Percentiles rank a stretch among this genome's conserved stretches.
Evolutionary conservation across 139 green algal species (phyloP).

Genomic region (Chlamydomonas incerta): DNA sequence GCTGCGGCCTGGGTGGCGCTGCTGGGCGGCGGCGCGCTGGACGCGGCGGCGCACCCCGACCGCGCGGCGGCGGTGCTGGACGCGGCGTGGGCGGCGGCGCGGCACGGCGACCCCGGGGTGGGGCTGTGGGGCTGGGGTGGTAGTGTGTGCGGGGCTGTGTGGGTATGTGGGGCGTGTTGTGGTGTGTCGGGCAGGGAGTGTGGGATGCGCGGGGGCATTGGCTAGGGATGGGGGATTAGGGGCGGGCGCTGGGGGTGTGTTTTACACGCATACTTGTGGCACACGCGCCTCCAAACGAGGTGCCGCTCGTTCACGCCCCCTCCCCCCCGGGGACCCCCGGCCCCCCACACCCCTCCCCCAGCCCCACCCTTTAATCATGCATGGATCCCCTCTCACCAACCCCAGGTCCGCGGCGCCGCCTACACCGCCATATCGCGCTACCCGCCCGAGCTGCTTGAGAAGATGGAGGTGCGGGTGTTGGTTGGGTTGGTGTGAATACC

Average conservation of each 20-base stretch:
- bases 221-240: no score
- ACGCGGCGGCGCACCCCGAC: constrained; percentile 52
- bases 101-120: constrained; percentile 33
- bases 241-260: no score
- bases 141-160: not conserved
- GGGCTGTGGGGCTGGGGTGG: not conserved
- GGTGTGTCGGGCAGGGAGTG: no score
- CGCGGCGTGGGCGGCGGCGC: constrained; percentile 50
- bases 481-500: no score
- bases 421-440: constrained; percentile 57
- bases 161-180: no score
- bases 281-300: no score
- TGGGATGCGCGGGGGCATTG: no score
- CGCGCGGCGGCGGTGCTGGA: constrained; percentile 34
- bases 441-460: constrained; percentile 49
- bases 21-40: constrained; percentile 51
- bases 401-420: constrained; percentile 54
- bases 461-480: constrained; percentile 28
- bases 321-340: no score
- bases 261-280: no score
- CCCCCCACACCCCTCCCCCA: no score
- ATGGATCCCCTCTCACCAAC: not conserved
- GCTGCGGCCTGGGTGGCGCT: constrained; percentile 63
- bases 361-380: no score
- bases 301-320: no score